phyloP scores from a whole-genome alignment of 1,139 yeast species.

The Suhomyces yuchorum region DNA sequence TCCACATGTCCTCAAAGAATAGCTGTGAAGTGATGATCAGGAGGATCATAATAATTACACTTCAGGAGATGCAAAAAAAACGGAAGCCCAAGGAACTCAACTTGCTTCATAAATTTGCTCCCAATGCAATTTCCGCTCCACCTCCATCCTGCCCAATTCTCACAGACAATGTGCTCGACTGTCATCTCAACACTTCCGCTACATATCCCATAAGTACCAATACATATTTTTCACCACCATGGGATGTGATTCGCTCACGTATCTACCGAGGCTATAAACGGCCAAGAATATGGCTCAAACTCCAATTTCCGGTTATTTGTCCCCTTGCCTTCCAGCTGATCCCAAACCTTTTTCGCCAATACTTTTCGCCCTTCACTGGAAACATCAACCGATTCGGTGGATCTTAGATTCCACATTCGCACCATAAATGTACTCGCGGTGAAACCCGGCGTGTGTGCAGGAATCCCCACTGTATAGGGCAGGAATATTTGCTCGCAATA shows the following conservation, averaged over 20 bases:
- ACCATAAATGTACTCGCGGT: not conserved
- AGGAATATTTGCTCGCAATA: constrained; percentile 9
- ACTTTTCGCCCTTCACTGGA: not conserved
- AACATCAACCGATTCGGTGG: not conserved
- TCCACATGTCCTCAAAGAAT: constrained; percentile 6
- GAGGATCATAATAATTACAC: too few species aligned
- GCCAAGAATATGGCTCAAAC: not conserved
- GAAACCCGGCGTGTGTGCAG: not conserved
- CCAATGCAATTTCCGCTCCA: too few species aligned
- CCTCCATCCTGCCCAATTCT: not conserved
- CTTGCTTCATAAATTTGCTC: too few species aligned
- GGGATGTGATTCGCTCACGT: not conserved
- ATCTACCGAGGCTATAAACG: not conserved
- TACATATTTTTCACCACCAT: not conserved
- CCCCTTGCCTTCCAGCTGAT: not conserved
- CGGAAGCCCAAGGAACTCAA: too few species aligned
- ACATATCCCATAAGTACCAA: not conserved
- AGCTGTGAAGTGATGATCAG: too few species aligned
- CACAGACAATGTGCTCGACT: not conserved
- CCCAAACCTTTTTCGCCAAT: not conserved
- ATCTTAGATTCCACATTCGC: not conserved
- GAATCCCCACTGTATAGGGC: not conserved
- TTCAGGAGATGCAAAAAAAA: too few species aligned
- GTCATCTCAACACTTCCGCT: not conserved
- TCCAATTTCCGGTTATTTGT: not conserved